Base-by-base conservation (phyloP, 2,329 filamentous ascomycete genomes). In the Calonectria pteridis region DNA sequence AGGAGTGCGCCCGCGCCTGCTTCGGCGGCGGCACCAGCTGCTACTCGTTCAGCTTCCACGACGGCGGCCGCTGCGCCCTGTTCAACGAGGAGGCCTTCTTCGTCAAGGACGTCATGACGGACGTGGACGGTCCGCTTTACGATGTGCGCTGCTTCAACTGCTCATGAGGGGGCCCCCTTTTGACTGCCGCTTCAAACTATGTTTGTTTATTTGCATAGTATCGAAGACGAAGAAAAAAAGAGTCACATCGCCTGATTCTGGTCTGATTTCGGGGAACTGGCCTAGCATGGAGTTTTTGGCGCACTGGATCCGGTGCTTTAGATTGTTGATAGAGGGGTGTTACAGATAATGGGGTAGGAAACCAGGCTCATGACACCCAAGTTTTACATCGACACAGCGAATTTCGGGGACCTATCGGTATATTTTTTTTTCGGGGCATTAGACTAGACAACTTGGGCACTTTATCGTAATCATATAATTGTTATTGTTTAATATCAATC, bases 141-240 rank as follows among this genome's bases (percentile, higher is more conserved):
- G 66, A 68, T 14, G 31, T 59, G 9, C 66, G 66, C 4, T 68
- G 66, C 53, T 68, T 68, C 40, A 59, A 35, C 26, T 68, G 66
- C 40, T 49, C 51, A 4, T 67, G 29, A 58, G 29, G n/a, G 37
- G 16, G 3, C 16, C 1, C 37, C 2, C 6, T 40, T 20, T 18
- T 40, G 2, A 18, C 20, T 40, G 4, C 37, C 16, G 2, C 6
- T 6, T 46, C 20, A 46, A 20, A 46, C 40, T 23, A 46, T 13
- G 20, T 13, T 13, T 37, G 35, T 46, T 46, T n/a, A 23, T 46
- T 46, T 46, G 23, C 23, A 46, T 46, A 46, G 13, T 46, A 23
- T 46, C 43, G 20, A 46, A n/a, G n/a, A n/a, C n/a, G n/a, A n/a
- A n/a, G n/a, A n/a, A 46, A 46, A 33, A 55, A 37, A 3, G 16